Base-by-base conservation (phyloP, 139 green algal species). In the Edaphochlamys debaryana region DNA sequence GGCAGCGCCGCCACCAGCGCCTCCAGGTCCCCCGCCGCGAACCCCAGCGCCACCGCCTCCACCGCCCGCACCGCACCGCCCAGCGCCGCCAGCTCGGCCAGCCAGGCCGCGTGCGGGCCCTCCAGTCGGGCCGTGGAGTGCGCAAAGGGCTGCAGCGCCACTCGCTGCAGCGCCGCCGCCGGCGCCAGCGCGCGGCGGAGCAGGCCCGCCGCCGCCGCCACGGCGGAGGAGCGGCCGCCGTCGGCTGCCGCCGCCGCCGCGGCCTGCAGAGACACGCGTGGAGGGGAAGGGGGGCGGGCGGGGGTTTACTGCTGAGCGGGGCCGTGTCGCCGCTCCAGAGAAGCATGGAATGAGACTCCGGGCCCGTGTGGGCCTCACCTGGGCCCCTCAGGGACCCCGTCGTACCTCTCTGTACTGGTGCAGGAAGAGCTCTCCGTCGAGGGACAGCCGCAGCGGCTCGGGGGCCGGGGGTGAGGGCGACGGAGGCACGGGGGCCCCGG, bases 61-160 rank as follows among this genome's bases (percentile, higher is more conserved):
- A 69, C 73, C 17, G 37, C 56, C 73, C 58, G 38, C 54, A 69
- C 56, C 27, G 17, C 56, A 1, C 40, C 73, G 17, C 37, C 73
- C 56, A 80, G 73, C 54, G 73, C 37, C 73, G 56, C 58, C 73
- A 80, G 37, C 56, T 80, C 54, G 27, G 45, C 25, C 73, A 80
- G 7, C 73, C 73, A 80, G 23, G 19, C 73, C 37, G 73, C 73
- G 23, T 80, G 73, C 29, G 73, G 73, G 6, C 56, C 56, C 23
- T 30, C n/a, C 56, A 80, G 73, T 34, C 17, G 32, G 15, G 73
- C 54, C 73, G 54, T 38, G 23, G 58, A 58, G 37, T 56, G 40
- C 30, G 23, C 27, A 13, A 69, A 80, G 0, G 73, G 73, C 56
- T 80, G 73, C 40, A 80, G 36, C 37, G 73, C 58, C 37, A 80